Conservation (phyloP, 2,329 filamentous ascomycete genomes). For the Talaromyces sp. region DNA sequence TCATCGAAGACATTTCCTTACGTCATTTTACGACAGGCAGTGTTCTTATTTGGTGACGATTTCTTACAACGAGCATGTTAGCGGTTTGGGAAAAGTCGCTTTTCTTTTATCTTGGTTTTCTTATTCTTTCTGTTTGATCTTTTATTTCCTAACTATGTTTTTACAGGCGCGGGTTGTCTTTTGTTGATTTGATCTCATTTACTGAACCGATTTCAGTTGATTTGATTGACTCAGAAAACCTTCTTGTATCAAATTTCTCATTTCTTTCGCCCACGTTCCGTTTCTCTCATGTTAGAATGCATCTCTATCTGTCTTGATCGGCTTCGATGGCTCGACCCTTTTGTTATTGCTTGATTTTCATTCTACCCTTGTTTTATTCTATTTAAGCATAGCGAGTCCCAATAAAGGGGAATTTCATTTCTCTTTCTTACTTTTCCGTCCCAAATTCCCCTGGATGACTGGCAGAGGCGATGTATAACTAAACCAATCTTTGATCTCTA, state of each 20-base stretch:
- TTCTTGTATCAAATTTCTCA: constrained; percentile 16
- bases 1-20: constrained; percentile 28
- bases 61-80: constrained; percentile 33
- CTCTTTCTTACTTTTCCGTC: not conserved
- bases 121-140: constrained; percentile 26
- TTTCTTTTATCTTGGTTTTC: constrained; percentile 20
- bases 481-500: not conserved
- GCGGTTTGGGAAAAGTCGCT: constrained; percentile 41
- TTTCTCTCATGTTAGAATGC: constrained; percentile 18
- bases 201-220: not conserved
- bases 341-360: constrained; percentile 24
- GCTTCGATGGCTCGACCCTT: constrained; percentile 19
- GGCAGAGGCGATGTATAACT: not conserved
- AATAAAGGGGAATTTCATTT: constrained; percentile 19
- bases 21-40: constrained; percentile 31
- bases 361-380: constrained; percentile 24
- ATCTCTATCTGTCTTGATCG: constrained; percentile 19
- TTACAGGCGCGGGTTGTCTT: constrained; percentile 21
- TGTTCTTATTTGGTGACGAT: constrained; percentile 28
- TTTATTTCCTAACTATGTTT: constrained; percentile 16
- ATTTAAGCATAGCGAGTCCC: constrained; percentile 38
- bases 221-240: not conserved
- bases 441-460: not conserved
- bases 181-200: not conserved
- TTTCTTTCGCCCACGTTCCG: not conserved